These are phyloP conservation scores for Pseudonitzschia multistriata DNA, from an alignment of 108 stramenopile species.

Conservation along the genomic window DNA sequence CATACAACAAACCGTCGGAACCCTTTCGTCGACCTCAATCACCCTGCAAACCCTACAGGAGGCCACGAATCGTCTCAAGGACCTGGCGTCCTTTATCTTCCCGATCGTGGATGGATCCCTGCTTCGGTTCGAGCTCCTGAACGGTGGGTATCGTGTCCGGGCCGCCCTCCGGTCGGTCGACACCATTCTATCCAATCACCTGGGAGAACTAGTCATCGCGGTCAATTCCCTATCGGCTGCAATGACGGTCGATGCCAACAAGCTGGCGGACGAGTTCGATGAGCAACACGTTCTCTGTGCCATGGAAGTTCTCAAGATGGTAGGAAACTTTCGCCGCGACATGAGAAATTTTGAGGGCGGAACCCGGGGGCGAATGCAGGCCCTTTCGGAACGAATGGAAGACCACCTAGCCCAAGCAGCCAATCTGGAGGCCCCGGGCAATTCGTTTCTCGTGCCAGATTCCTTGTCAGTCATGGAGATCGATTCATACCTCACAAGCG, in stretches of 20 bases:
- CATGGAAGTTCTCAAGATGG: slow-evolving; percentile 72
- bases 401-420: slow-evolving; percentile 27
- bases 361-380: slow-evolving; percentile 54
- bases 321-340: slow-evolving; percentile 56
- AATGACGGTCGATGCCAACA: slow-evolving; percentile 47
- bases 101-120: slow-evolving; percentile 67
- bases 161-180: slow-evolving; percentile 56
- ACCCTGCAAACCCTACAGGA: slow-evolving; percentile 43
- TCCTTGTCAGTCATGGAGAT: slow-evolving; percentile 66
- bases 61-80: slow-evolving; percentile 59
- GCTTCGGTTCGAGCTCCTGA: slow-evolving; percentile 72
- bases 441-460: slow-evolving; percentile 56
- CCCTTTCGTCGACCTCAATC: slow-evolving; percentile 15
- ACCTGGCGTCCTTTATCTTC: slow-evolving; percentile 68
- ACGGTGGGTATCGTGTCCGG: slow-evolving; percentile 62
- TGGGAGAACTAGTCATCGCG: slow-evolving; percentile 67
- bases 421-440: slow-evolving; percentile 23
- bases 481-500: slow-evolving; percentile 65
- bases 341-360: slow-evolving; percentile 52
- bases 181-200: slow-evolving; percentile 57
- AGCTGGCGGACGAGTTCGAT: slow-evolving; percentile 54
- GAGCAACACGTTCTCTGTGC: slow-evolving; percentile 77
- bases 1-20: slow-evolving; percentile 51
- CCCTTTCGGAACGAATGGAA: slow-evolving; percentile 46
- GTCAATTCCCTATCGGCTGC: slow-evolving; percentile 48